A percentile compares a stretch with the other conserved stretches of the same genome.
Conservation (phyloP, 2,329 filamentous ascomycete genomes). For the Trichoderma hamatum region DNA sequence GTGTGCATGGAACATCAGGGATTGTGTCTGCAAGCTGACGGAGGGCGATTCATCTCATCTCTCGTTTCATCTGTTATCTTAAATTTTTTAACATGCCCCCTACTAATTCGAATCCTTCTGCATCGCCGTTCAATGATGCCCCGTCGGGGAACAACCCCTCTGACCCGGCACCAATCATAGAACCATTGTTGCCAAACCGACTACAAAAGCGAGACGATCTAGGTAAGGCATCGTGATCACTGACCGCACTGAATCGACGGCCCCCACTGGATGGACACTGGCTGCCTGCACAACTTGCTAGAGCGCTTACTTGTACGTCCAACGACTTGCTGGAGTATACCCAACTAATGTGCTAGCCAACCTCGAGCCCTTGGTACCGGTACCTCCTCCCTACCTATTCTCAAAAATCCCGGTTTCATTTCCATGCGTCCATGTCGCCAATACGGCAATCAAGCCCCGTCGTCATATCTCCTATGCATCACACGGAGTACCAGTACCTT, state of each 20-base stretch:
- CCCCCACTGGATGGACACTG: background rate
- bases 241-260: background rate
- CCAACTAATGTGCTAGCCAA: background rate
- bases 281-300: background rate
- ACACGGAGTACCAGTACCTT: background rate
- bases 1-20: background rate
- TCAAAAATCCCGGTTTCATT: background rate
- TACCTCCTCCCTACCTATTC: background rate
- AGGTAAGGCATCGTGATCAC: background rate
- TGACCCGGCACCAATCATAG: background rate
- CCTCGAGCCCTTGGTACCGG: background rate
- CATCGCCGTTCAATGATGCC: constrained; percentile 1
- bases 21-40: constrained; percentile 3
- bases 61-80: background rate
- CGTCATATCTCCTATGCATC: background rate
- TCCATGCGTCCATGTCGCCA: background rate
- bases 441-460: background rate
- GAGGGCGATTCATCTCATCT: constrained; percentile 15
- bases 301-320: background rate
- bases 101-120: constrained; percentile 9
- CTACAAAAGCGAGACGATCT: background rate
- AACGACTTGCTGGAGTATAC: background rate
- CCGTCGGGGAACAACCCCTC: background rate
- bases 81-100: background rate
- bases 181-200: background rate